Conservation (phyloP, 306 rosid genomes). For the Dicorynia guianensis region DNA sequence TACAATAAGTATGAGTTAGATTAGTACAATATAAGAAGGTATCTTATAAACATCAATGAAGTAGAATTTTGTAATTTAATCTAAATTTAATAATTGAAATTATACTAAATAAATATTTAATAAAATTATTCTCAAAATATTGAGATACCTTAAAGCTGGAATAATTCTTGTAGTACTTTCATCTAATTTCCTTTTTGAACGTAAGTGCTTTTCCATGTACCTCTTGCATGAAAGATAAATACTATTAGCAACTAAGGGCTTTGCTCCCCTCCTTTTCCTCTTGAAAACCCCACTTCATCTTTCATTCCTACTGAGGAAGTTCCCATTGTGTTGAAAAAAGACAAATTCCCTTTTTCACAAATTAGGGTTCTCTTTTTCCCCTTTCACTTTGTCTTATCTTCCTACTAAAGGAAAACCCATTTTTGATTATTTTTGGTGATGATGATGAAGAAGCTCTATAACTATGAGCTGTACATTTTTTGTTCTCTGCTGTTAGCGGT, state of each 20-base stretch:
- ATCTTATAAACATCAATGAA: too few relatives aligned
- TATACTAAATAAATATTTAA: too few relatives aligned
- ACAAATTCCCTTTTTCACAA: conserved; percentile 19
- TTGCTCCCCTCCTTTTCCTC: conserved; percentile 40
- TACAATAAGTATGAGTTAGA: too few relatives aligned
- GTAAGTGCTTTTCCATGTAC: too few relatives aligned
- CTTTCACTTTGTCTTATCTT: conserved; percentile 28
- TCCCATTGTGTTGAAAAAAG: conserved; percentile 15
- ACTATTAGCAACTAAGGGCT: conserved; percentile 31
- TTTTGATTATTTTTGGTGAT: not conserved
- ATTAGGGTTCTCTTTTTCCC: conserved; percentile 32
- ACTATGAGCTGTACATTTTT: conserved; percentile 43
- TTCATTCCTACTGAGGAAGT: conserved; percentile 29
- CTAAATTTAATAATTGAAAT: too few relatives aligned
- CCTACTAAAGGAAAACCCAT: conserved; percentile 42
- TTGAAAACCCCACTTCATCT: not conserved
- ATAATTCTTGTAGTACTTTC: too few relatives aligned
- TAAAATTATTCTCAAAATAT: too few relatives aligned
- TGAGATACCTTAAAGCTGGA: too few relatives aligned
- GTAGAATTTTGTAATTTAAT: too few relatives aligned
- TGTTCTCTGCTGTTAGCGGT: conserved; percentile 51
- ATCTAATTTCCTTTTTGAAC: too few relatives aligned
- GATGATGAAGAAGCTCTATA: conserved; percentile 56
- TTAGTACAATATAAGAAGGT: too few relatives aligned
- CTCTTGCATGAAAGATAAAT: too few relatives aligned